Base-by-base conservation (phyloP, 2,329 filamentous ascomycete genomes). In the Ceratocystiopsis minuta region DNA sequence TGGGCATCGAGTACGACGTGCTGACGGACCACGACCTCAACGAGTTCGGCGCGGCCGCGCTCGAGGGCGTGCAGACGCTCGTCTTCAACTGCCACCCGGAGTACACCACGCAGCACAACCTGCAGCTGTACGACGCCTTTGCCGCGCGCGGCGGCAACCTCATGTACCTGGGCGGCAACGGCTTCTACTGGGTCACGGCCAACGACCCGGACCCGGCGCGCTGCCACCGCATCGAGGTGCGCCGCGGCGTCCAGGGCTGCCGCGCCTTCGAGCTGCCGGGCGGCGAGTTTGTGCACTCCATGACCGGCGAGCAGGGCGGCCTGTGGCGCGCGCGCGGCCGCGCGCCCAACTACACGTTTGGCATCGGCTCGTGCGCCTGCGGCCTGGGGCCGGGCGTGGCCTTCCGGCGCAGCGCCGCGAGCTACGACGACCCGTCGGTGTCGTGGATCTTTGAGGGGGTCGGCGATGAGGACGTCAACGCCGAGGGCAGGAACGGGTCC, bases 101-200 rank as follows among this genome's bases (percentile, higher is more conserved):
- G 46, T 60, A 60, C 42, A 54, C 54, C 6, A 55, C 51, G 10
- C 38, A 51, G 20, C 37, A 53, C 18, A 52, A 52, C 15, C 49
- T 56, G 12, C 42, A 51, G 36, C 54, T 51, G 10, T 59, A 55
- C 40, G 46, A 46, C 28, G 47, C 46, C 13, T 60, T 55, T 44
- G 48, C 52, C 31, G 45, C 43, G 3, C 37, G 39, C 3, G 57
- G 59, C 11, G 57, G 59, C 3, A 55, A 52, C 40, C 42, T 62
- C 37, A 55, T 61, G 54, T 61, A 60, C 36, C 49, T 59, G n/a
- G 57, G 57, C 16, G 57, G 57, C 18, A 59, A 60, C 45, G 57
- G 57, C 16, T 60, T 56, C 48, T 60, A 60, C 46, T 60, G 53
- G 55, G 46, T 50, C 2, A 47, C 54, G 3, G 51, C 43, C 6